Base-by-base conservation (phyloP, 2,329 filamentous ascomycete genomes). In the Stagonosporopsis vannaccii region DNA sequence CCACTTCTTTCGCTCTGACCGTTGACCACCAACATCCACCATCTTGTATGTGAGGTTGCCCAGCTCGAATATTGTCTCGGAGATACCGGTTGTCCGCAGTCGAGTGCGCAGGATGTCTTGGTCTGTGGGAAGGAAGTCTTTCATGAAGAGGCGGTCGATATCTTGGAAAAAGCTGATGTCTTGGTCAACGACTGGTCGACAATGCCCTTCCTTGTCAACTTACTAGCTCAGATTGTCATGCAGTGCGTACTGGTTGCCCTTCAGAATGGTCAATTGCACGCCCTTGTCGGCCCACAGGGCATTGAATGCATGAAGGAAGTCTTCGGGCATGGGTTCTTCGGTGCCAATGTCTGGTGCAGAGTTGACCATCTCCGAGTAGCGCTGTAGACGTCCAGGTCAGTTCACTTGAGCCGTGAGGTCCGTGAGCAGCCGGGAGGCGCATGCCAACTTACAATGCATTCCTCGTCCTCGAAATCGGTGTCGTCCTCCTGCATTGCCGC, bases 191-290 rank as follows among this genome's bases (percentile, higher is more conserved):
- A 17, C 8, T 33, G 40, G 25, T 6, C 33, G 11, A n/a, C 0
- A 23, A 6, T 47, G 20, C 12, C 28, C 6, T 15, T 15, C n/a
- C 33, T 22, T 13, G 19, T 19, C 7, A 13, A 53, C 90, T 71
- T 81, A 97, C 92, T 97, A 99, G 79, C 88, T 87, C 65, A 98
- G 79, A 72, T 98, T 98, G 80, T 98, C 95, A 75, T 98, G 93
- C 45, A 98, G 84, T 17, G 95, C 94, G 78, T 94, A 98, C 80
- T 97, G 94, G 75, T 98, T 97, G 67, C 95, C 95, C 78, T 95
- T 94, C 45, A 87, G 83, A 63, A 98, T 95, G n/a, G 92, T 92
- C 68, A 87, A 82, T 75, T 92, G 91, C 49, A 98, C 90, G 57
- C 93, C 92, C 36, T 79, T 81, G 75, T 99, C 94, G 23, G 79